Evolutionary conservation across 345 rosid species (phyloP), one percentile per base, ranked within the genome.

Genomic region (Salix suchowensis): DNA sequence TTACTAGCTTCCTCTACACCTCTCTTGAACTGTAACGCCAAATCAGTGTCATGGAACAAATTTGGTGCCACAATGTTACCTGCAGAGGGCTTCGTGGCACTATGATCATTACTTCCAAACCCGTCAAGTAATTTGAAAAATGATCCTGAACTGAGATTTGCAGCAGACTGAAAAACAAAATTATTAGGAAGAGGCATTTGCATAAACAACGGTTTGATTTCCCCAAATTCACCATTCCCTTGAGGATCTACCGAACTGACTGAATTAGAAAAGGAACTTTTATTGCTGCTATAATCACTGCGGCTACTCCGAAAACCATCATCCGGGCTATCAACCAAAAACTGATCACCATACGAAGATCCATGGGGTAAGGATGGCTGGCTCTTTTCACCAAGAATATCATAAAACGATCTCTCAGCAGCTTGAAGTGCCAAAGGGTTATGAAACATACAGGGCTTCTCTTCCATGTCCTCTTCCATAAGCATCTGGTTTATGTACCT

Each of bases 1-100:
- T 85, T 94, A 65, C 87, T 88, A 74, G 97, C 98, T 89, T 92
- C 98, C 80, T 91, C 97, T 60, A 91, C 37, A 11, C 97, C 98
- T 81, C 72, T 92, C 74, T 87, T 87, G 76, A 92, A 92, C 82
- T 89, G 97, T 83, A 87, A 64, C 24, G 86, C 78, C 16, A 91
- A 88, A 6, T 92, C 91, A 19, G 76, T 54, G 54, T 89, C 84
- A 67, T 84, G 86, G 75, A 89, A 89, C 62, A 88, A 83, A 79
- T 85, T 88, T 74, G 78, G 85, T 65, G 80, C 86, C 68, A 85
- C 80, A 84, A 89, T 46, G 26, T 77, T 75, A 54, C 70, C 62
- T 23, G 23, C 68, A 26, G 44, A 60, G 0, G 78, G 58, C 34
- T 60, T 60, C 75, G 83, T 28, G 79, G 54, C 54, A 70, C 54